phyloP scores from a whole-genome alignment of 2,329 filamentous ascomycete genomes.

The Aspergillus caelatus region DNA sequence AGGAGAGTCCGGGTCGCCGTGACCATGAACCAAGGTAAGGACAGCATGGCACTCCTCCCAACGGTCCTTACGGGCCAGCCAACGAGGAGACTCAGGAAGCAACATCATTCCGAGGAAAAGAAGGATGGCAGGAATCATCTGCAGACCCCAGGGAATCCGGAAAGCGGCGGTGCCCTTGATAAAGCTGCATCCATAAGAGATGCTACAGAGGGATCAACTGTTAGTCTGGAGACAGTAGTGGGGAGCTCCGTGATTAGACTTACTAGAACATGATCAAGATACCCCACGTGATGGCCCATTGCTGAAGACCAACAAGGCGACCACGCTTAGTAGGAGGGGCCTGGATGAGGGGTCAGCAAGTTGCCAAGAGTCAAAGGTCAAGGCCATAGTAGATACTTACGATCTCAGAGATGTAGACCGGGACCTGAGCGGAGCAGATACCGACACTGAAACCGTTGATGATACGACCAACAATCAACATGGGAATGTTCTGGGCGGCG shows the following conservation, averaged over 20 bases:
- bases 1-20: slow-evolving; percentile 64
- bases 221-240: background rate
- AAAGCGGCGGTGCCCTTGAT: slow-evolving; percentile 62
- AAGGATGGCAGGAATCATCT: slow-evolving; percentile 63
- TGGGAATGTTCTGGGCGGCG: slow-evolving; percentile 66
- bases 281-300: slow-evolving; percentile 74
- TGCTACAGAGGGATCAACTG: slow-evolving; percentile 31
- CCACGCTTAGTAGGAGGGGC: slow-evolving; percentile 59
- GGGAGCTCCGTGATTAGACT: slow-evolving; percentile 59
- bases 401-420: slow-evolving; percentile 70
- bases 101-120: slow-evolving; percentile 58
- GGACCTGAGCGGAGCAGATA: slow-evolving; percentile 72
- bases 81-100: slow-evolving; percentile 62
- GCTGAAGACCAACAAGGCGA: slow-evolving; percentile 70
- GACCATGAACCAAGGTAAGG: slow-evolving; percentile 61
- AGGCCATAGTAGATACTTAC: slow-evolving; percentile 64
- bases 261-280: slow-evolving; percentile 70
- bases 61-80: slow-evolving; percentile 64
- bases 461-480: slow-evolving; percentile 71
- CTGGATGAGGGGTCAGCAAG: slow-evolving; percentile 33
- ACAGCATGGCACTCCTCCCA: slow-evolving; percentile 58
- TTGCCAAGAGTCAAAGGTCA: slow-evolving; percentile 47
- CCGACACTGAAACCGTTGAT: slow-evolving; percentile 75
- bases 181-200: slow-evolving; percentile 64
- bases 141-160: slow-evolving; percentile 67